A percentile compares a stretch with the other conserved stretches of the same genome.
phyloP scores from a whole-genome alignment of 176 grass and related monocot species.

The Bothriochloa decipiens region DNA sequence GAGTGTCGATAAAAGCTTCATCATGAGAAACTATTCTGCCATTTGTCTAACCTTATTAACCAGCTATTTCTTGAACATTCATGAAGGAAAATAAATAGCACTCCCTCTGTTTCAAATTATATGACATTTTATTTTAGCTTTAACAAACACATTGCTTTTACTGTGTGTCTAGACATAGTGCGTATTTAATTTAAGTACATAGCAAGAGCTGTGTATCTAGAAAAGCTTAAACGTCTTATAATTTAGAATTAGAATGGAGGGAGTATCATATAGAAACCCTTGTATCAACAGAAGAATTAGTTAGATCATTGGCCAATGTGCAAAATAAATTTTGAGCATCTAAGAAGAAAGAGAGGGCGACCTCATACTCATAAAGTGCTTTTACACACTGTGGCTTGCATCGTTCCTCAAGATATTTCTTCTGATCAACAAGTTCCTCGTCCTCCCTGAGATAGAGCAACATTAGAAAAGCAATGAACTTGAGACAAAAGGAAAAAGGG shows the following conservation, averaged over 20 bases:
- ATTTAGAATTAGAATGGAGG: background rate
- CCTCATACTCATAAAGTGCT: slow-evolving; percentile 62
- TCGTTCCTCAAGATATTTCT: slow-evolving; percentile 67
- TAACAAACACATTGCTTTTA: no score
- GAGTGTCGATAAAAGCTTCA: background rate
- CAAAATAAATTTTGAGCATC: background rate
- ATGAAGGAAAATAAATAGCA: background rate
- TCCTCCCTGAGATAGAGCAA: slow-evolving; percentile 47
- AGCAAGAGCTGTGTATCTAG: no score
- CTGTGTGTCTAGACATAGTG: no score
- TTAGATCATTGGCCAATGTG: background rate
- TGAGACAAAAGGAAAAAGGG: background rate
- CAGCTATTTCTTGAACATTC: background rate
- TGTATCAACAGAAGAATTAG: background rate
- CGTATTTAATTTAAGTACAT: no score
- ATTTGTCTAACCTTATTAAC: background rate
- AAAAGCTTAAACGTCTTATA: background rate
- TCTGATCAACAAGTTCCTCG: slow-evolving; percentile 64
- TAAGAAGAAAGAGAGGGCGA: slow-evolving; percentile 21
- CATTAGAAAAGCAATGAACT: background rate
- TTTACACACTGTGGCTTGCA: slow-evolving; percentile 78
- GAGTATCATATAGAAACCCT: background rate
- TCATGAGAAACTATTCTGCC: background rate
- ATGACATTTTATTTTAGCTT: no score
- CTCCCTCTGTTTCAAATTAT: no score